These are phyloP conservation scores for Anisodus tanguticus DNA, from an alignment of 257 asterid species.

Conservation along the genomic window DNA sequence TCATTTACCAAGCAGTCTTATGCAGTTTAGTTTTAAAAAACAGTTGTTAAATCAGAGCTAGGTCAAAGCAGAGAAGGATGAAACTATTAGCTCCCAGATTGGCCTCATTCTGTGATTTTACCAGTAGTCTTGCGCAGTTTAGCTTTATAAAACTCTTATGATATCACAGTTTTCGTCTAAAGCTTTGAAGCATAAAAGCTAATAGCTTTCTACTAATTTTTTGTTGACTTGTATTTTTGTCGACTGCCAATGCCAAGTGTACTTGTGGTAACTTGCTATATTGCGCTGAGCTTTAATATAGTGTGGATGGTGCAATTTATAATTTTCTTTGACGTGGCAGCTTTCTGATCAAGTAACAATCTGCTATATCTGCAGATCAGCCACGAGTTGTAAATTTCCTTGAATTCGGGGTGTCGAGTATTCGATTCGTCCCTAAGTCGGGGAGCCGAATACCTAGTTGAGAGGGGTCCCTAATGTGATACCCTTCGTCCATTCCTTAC, in stretches of 20 bases:
- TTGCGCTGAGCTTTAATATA: not conserved
- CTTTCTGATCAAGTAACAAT: not conserved
- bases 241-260: not conserved
- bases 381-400: conserved; percentile 26
- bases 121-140: not conserved
- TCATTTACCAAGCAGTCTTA: not conserved
- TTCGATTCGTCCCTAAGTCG: no score
- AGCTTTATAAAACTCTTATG: not conserved
- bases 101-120: not conserved
- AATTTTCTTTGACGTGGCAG: not conserved
- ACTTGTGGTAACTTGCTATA: conserved; percentile 6
- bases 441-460: not conserved
- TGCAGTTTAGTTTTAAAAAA: not conserved
- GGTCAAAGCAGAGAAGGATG: conserved; percentile 3
- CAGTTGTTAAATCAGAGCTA: not conserved
- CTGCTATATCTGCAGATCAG: conserved; percentile 4
- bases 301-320: conserved; percentile 21
- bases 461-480: not conserved
- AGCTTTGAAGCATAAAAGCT: conserved; percentile 1
- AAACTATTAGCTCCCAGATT: not conserved
- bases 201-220: not conserved
- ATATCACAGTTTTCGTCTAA: not conserved
- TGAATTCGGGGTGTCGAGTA: not conserved
- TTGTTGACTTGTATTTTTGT: not conserved
- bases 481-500: conserved; percentile 16